phyloP scores from a whole-genome alignment of 768 basidiomycete genomes.

The Suillus brevipes region DNA sequence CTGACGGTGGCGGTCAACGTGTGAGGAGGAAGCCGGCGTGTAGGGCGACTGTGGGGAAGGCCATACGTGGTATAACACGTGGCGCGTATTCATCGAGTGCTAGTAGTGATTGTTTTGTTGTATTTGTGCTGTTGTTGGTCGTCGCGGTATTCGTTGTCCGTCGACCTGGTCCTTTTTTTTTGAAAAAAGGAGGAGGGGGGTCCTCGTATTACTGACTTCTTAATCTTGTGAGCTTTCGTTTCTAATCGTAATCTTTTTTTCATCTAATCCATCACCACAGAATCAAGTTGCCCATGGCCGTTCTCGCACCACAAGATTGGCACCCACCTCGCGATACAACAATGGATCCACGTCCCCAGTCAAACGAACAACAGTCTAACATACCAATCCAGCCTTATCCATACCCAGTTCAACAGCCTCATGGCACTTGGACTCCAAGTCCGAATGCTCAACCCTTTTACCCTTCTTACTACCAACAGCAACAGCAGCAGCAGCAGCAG shows the following conservation, averaged over 20 bases:
- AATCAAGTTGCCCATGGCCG: constrained; percentile 56
- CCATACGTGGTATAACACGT: no score
- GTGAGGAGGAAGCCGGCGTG: no score
- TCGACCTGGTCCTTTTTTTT: not conserved
- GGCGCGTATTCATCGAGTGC: no score
- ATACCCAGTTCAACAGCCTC: constrained; percentile 70
- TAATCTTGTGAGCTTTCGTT: not conserved
- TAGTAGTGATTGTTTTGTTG: not conserved
- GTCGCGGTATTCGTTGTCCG: constrained; percentile 6
- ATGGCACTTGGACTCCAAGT: constrained; percentile 69
- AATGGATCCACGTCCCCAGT: constrained; percentile 51
- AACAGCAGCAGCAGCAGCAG: constrained; percentile 57
- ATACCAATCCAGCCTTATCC: constrained; percentile 49
- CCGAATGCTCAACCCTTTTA: constrained; percentile 72
- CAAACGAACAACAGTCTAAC: constrained; percentile 47
- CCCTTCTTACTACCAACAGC: constrained; percentile 70
- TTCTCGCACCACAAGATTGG: constrained; percentile 79
- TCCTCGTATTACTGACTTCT: not conserved
- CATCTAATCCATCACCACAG: no score
- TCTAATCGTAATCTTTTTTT: not conserved
- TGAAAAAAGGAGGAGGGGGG: not conserved
- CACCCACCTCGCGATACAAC: constrained; percentile 64
- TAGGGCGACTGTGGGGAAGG: no score
- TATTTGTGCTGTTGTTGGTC: constrained; percentile 3
- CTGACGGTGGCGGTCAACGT: no score